phyloP scores from a whole-genome alignment of 257 asterid genomes.

The Gentiana dahurica region DNA sequence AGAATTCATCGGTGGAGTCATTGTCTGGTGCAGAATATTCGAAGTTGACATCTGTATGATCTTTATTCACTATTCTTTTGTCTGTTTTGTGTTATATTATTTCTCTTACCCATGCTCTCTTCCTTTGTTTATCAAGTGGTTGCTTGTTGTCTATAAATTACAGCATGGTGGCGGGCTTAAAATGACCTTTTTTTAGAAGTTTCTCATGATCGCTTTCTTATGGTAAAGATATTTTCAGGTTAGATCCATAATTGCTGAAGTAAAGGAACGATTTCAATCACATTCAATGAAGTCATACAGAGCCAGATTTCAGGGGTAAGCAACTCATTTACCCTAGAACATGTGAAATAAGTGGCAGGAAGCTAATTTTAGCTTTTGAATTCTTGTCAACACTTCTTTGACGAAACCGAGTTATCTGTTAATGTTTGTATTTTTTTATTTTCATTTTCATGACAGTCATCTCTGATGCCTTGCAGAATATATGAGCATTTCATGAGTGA shows the following conservation, averaged over 20 bases:
- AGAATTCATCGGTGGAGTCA: conserved; percentile 78
- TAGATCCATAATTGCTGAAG: conserved; percentile 81
- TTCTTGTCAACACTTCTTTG: not conserved
- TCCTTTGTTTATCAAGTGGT: not conserved
- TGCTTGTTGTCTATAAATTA: too few species aligned
- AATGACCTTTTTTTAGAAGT: conserved; percentile 13
- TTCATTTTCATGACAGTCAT: conserved; percentile 9
- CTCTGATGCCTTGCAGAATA: conserved; percentile 47
- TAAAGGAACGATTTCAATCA: conserved; percentile 84
- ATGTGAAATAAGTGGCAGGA: too few species aligned
- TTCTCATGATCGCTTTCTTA: conserved; percentile 30
- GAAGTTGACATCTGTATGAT: conserved; percentile 77
- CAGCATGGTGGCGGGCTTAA: too few species aligned
- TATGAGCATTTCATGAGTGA: conserved; percentile 61
- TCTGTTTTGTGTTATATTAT: conserved; percentile 9
- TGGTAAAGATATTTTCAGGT: conserved; percentile 60
- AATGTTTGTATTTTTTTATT: conserved; percentile 3
- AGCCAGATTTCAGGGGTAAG: conserved; percentile 82
- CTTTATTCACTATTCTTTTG: conserved; percentile 13
- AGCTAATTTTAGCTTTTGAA: not conserved
- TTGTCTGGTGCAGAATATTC: conserved; percentile 92
- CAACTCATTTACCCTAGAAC: too few species aligned
- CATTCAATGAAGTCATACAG: conserved; percentile 96
- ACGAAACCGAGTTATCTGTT: too few species aligned
- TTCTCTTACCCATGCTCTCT: not conserved